Evolutionary conservation across 1,284 basidiomycete genomes (phyloP).

Genomic region (Moesziomyces sp.): DNA sequence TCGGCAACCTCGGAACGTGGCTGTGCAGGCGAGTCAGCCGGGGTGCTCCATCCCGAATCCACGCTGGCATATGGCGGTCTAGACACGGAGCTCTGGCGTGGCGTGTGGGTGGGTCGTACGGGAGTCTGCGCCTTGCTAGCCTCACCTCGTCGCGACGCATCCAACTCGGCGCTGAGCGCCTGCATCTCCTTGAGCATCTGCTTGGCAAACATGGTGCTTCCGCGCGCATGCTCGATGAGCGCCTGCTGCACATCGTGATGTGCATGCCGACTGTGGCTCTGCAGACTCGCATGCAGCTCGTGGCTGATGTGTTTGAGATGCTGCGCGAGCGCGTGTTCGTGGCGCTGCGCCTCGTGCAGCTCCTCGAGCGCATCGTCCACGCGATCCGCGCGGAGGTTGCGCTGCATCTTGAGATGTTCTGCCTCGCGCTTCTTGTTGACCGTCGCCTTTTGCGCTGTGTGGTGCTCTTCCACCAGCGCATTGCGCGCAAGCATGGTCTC

Average conservation of each 20-base stretch:
- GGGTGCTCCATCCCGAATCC: slow-evolving; percentile 10
- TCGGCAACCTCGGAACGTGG: too few species aligned
- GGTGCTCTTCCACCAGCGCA: slow-evolving; percentile 61
- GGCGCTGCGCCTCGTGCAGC: slow-evolving; percentile 56
- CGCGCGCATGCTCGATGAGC: slow-evolving; percentile 53
- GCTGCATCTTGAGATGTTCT: slow-evolving; percentile 50
- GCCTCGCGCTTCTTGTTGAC: slow-evolving; percentile 55
- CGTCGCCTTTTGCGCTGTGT: slow-evolving; percentile 51
- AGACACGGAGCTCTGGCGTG: neutral
- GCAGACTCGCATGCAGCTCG: slow-evolving; percentile 50
- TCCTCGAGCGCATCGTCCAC: slow-evolving; percentile 59
- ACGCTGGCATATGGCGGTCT: slow-evolving; percentile 15
- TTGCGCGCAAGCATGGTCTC: slow-evolving; percentile 60
- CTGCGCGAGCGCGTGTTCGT: slow-evolving; percentile 46
- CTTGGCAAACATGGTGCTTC: slow-evolving; percentile 41
- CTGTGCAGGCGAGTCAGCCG: too few species aligned
- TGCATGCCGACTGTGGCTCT: slow-evolving; percentile 55
- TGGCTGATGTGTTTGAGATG: slow-evolving; percentile 46
- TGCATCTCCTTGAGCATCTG: slow-evolving; percentile 45
- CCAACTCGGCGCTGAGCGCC: slow-evolving; percentile 35
- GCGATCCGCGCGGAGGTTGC: slow-evolving; percentile 43
- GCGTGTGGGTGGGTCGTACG: slow-evolving; percentile 2
- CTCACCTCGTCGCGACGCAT: slow-evolving; percentile 6
- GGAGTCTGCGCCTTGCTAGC: slow-evolving; percentile 7
- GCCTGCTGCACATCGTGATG: slow-evolving; percentile 60